phyloP scores from a whole-genome alignment of 352 stramenopile species.

The Globisporangium acanthophoron region DNA sequence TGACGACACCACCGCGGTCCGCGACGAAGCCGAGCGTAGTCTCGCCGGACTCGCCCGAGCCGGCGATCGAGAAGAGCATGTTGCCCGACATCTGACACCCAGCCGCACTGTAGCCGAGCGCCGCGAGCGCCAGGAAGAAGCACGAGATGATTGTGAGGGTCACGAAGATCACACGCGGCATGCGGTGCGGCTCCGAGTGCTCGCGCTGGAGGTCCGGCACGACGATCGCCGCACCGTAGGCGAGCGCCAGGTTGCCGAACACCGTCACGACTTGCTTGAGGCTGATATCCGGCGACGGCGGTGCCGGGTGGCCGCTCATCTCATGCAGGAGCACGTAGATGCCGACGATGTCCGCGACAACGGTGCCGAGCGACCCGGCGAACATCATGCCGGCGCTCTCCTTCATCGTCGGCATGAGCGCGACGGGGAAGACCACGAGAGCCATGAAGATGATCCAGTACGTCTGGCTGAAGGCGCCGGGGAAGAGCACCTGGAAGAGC shows the following conservation, averaged over 20 bases:
- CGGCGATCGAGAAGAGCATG: slow-evolving; percentile 43
- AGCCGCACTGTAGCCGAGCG: slow-evolving; percentile 24
- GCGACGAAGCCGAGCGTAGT: slow-evolving; percentile 33
- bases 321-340: slow-evolving; percentile 25
- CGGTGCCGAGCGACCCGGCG: slow-evolving; percentile 33
- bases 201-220: slow-evolving; percentile 43
- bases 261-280: slow-evolving; percentile 33
- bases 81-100: slow-evolving; percentile 49
- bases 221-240: slow-evolving; percentile 42
- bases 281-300: slow-evolving; percentile 26
- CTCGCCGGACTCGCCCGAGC: slow-evolving; percentile 10
- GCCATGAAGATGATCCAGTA: slow-evolving; percentile 48
- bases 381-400: slow-evolving; percentile 29
- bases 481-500: slow-evolving; percentile 44
- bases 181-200: slow-evolving; percentile 36
- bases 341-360: slow-evolving; percentile 35
- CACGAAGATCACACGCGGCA: slow-evolving; percentile 41
- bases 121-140: slow-evolving; percentile 36
- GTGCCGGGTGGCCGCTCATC: slow-evolving; percentile 28
- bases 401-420: slow-evolving; percentile 39
- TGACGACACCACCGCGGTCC: slow-evolving; percentile 25
- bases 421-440: slow-evolving; percentile 24
- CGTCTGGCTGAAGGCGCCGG: slow-evolving; percentile 35
- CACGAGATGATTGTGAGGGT: slow-evolving; percentile 31
- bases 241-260: slow-evolving; percentile 53